Conservation (phyloP, 2,329 filamentous ascomycete genomes). For the Pseudomassariella vexata region DNA sequence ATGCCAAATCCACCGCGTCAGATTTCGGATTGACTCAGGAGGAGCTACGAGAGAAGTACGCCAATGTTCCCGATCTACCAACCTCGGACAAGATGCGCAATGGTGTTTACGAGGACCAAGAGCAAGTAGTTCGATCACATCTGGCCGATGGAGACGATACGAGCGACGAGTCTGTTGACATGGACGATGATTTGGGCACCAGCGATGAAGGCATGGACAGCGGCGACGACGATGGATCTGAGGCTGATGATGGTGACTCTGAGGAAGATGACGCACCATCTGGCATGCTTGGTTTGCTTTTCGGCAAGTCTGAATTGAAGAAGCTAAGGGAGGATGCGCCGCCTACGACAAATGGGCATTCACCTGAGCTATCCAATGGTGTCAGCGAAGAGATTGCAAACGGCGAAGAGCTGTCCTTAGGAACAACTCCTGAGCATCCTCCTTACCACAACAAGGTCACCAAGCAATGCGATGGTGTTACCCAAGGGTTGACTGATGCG, state of each 20-base stretch:
- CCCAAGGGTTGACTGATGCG: conserved; percentile 1
- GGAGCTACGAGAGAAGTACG: conserved; percentile 64
- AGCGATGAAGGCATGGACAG: conserved; percentile 43
- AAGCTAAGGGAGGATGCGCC: conserved; percentile 37
- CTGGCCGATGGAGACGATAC: conserved; percentile 43
- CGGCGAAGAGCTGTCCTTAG: too few relatives aligned
- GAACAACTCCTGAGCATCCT: too few relatives aligned
- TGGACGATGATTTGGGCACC: conserved; percentile 61
- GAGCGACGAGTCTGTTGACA: conserved; percentile 61
- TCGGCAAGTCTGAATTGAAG: conserved; percentile 52
- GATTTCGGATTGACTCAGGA: conserved; percentile 65
- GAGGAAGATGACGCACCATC: conserved; percentile 34
- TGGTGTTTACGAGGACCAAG: conserved; percentile 11
- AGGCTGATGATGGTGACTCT: conserved; percentile 34
- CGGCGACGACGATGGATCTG: conserved; percentile 35
- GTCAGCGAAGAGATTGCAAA: not conserved
- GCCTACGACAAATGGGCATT: conserved; percentile 6
- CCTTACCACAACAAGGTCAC: too few relatives aligned
- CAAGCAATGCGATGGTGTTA: too few relatives aligned
- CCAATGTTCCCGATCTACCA: conserved; percentile 50
- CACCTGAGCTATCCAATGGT: not conserved
- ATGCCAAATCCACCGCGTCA: conserved; percentile 42
- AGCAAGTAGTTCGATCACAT: conserved; percentile 13
- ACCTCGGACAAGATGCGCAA: conserved; percentile 13
- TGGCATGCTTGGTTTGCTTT: conserved; percentile 51